A percentile compares a stretch with the other conserved stretches of the same genome.
phyloP scores from a whole-genome alignment of 257 asterid species.

The Nemophila menziesii region DNA sequence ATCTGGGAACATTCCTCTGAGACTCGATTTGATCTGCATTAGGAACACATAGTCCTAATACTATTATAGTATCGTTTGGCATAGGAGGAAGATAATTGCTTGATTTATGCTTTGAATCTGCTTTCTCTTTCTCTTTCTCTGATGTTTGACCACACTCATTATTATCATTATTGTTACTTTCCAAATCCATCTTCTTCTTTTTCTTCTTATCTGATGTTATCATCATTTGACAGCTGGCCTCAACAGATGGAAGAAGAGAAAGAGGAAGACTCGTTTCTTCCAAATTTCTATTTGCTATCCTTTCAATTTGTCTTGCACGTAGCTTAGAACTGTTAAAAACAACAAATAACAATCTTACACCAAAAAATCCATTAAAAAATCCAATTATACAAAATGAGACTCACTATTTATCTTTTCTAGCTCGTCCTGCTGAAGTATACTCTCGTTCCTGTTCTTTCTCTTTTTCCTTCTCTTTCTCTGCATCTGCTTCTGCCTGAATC shows the following conservation, averaged over 20 bases:
- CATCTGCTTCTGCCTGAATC: conserved; percentile 52
- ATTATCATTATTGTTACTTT: too few relatives aligned
- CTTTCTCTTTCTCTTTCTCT: conserved; percentile 21
- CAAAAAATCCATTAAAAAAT: not conserved
- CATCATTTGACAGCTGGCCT: conserved; percentile 27
- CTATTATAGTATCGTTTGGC: conserved; percentile 17
- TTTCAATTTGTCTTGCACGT: conserved; percentile 78
- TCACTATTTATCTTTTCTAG: conserved; percentile 79
- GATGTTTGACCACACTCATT: conserved; percentile 17
- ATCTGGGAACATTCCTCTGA: conserved; percentile 18
- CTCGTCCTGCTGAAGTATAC: conserved; percentile 76
- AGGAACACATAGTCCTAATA: conserved; percentile 37
- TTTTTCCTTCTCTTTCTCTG: conserved; percentile 35
- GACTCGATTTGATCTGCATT: conserved; percentile 30
- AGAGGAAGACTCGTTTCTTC: conserved; percentile 25
- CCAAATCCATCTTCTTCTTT: conserved; percentile 25
- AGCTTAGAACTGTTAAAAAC: conserved; percentile 59
- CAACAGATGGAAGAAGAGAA: conserved; percentile 20
- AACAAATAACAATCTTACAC: conserved; percentile 1
- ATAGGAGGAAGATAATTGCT: conserved; percentile 15
- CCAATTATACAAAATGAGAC: conserved; percentile 19
- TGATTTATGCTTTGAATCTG: conserved; percentile 37
- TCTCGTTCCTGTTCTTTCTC: conserved; percentile 54
- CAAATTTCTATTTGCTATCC: conserved; percentile 40
- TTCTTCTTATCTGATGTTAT: conserved; percentile 31